Base-by-base conservation (phyloP, 176 grass and related monocot species). In the Areca catechu region DNA sequence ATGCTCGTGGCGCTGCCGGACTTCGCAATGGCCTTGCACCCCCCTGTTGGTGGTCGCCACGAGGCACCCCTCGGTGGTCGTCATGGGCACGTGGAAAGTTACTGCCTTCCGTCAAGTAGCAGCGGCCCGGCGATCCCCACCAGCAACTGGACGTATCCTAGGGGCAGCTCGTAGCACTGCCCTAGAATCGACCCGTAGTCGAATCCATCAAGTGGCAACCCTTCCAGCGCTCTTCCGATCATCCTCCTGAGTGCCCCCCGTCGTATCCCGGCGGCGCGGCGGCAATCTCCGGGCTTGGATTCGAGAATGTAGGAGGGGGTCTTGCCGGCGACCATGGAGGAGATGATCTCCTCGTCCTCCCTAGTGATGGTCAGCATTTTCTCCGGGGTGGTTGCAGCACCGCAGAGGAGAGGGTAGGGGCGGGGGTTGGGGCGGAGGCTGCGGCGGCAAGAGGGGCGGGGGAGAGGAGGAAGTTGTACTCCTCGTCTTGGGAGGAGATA, bases 41-140 rank as follows among this genome's bases (percentile, higher is more conserved):
- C 88, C 88, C 16, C 88, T 65, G 66, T 91, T 91, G 0, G 88
- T 77, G 60, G 82, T 91, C 24, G 88, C 88, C 54, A 91, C 73
- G 23, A 91, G 77, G 62, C 88, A 91, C 10, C 88, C 88, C 76
- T 91, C 82, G 4, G 82, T 91, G 54, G 88, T 91, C n/a, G 88
- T 82, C 82, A 91, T 91, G 12, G 82, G 88, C 14, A 91, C 69
- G 48, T 86, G 83, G 52, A n/a, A n/a, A n/a, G n/a, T n/a, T 74
- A 5, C 0, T 80, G 50, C 51, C 22, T 62, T 3, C 88, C 76
- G 43, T 91, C 88, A 22, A 91, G 79, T 47, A 86, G 4, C 48
- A 91, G 76, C 17, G 88, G 88, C 2, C 88, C 82, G 0, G 82
- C 88, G 34, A 91, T 71, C 57, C 88, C 88, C 1, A 91, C 88